Evolutionary conservation across 2,329 filamentous ascomycete species (phyloP).

Genomic region (Akanthomyces lecanii): DNA sequence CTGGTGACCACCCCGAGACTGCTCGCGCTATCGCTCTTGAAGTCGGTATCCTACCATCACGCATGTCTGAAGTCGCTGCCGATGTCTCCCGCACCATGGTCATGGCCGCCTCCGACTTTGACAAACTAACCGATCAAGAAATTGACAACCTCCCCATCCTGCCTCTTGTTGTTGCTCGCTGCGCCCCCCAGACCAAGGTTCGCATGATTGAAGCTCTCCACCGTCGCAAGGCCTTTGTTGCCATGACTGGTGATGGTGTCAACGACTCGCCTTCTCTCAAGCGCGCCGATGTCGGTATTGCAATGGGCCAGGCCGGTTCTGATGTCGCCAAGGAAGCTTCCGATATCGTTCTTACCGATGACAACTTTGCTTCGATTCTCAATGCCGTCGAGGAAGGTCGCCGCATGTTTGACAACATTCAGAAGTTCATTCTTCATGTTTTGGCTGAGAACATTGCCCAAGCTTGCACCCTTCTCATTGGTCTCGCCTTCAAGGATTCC

Average conservation of each 20-base stretch:
- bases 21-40: constrained; percentile 60
- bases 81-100: constrained; percentile 58
- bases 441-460: constrained; percentile 67
- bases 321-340: constrained; percentile 68
- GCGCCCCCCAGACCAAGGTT: constrained; percentile 64
- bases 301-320: constrained; percentile 63
- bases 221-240: constrained; percentile 55
- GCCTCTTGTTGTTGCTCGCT: constrained; percentile 62
- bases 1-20: constrained; percentile 63
- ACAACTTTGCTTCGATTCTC: constrained; percentile 68
- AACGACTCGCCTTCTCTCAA: constrained; percentile 65
- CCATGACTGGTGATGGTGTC: constrained; percentile 67
- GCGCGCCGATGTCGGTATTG: constrained; percentile 63
- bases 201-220: constrained; percentile 68
- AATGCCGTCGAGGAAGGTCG: constrained; percentile 68
- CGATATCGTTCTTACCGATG: constrained; percentile 65
- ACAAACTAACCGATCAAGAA: constrained; percentile 58
- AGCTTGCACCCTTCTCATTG: constrained; percentile 63
- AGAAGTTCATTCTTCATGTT: constrained; percentile 66
- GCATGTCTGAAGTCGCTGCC: constrained; percentile 46
- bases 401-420: constrained; percentile 69
- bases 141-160: constrained; percentile 58
- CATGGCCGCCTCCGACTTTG: constrained; percentile 64
- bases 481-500: constrained; percentile 64
- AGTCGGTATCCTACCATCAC: constrained; percentile 56